A percentile compares a stretch with the other conserved stretches of the same genome.
These are phyloP conservation scores for Boletus barrowsii DNA, from an alignment of 768 basidiomycete species.

Conservation along the genomic window DNA sequence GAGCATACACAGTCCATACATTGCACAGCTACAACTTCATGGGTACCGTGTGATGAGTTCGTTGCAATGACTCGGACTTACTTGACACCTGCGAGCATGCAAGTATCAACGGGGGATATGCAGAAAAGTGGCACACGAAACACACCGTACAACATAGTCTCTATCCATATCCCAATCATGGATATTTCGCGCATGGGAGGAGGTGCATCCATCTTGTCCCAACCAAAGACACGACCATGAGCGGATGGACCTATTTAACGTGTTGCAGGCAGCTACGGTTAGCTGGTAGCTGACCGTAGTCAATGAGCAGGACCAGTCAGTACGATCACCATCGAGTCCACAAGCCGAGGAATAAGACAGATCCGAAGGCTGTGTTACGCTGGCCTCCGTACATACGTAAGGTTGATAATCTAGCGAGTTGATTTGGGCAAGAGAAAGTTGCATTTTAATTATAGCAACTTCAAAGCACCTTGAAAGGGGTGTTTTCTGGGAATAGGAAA, in stretches of 20 bases:
- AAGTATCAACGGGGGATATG: not conserved
- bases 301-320: too few species aligned
- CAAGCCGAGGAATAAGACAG: too few species aligned
- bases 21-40: not conserved
- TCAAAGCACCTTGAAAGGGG: too few species aligned
- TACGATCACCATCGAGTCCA: too few species aligned
- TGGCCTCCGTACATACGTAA: too few species aligned
- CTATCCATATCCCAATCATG: not conserved
- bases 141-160: not conserved
- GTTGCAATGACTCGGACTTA: not conserved
- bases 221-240: not conserved
- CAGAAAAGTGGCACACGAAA: not conserved
- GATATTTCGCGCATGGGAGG: not conserved
- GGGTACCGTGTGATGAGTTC: not conserved
- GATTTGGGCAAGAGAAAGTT: too few species aligned
- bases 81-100: not conserved
- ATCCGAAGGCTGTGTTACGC: too few species aligned
- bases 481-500: too few species aligned
- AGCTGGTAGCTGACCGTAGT: too few species aligned
- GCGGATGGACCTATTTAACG: not conserved
- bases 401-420: too few species aligned
- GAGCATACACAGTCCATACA: not conserved
- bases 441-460: too few species aligned
- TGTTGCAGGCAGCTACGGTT: too few species aligned
- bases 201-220: not conserved